Evolutionary conservation across 2,329 filamentous ascomycete species (phyloP).

Genomic region (Sarocladium brachiariae): DNA sequence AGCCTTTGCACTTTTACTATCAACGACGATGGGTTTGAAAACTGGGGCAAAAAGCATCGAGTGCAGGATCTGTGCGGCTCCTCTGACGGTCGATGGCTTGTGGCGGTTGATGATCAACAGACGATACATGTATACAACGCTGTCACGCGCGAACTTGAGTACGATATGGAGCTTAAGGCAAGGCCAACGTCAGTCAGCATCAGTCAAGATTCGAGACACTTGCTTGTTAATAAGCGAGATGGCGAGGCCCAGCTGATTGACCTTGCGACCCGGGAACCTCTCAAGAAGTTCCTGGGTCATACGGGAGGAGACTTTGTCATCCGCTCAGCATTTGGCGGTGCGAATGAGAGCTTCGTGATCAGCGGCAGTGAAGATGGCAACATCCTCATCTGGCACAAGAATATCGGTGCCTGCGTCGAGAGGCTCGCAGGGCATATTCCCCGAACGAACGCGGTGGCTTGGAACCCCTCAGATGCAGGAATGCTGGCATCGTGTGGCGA

Average conservation of each 20-base stretch:
- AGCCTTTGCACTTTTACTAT: constrained; percentile 67
- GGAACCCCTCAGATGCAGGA: constrained; percentile 76
- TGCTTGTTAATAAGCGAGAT: constrained; percentile 77
- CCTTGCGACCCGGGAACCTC: constrained; percentile 61
- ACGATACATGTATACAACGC: constrained; percentile 80
- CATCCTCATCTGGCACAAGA: constrained; percentile 88
- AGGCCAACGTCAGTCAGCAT: constrained; percentile 75
- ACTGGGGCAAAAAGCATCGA: constrained; percentile 65
- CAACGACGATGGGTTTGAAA: constrained; percentile 52
- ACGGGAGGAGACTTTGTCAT: constrained; percentile 73
- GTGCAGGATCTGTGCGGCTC: constrained; percentile 84
- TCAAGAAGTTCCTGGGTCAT: constrained; percentile 71
- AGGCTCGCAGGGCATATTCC: constrained; percentile 66
- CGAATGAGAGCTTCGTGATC: constrained; percentile 83
- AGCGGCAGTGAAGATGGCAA: constrained; percentile 78
- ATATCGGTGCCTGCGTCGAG: constrained; percentile 68
- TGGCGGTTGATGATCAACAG: constrained; percentile 65
- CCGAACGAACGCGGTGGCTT: constrained; percentile 80
- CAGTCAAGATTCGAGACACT: constrained; percentile 69
- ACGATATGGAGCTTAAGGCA: constrained; percentile 58
- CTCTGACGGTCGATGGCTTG: constrained; percentile 69
- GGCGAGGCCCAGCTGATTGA: constrained; percentile 75
- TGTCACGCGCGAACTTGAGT: constrained; percentile 64
- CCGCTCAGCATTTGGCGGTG: constrained; percentile 77
- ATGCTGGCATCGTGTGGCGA: constrained; percentile 92